phyloP scores from a whole-genome alignment of 805 yeast genomes.

The Pichia ethanolica region DNA sequence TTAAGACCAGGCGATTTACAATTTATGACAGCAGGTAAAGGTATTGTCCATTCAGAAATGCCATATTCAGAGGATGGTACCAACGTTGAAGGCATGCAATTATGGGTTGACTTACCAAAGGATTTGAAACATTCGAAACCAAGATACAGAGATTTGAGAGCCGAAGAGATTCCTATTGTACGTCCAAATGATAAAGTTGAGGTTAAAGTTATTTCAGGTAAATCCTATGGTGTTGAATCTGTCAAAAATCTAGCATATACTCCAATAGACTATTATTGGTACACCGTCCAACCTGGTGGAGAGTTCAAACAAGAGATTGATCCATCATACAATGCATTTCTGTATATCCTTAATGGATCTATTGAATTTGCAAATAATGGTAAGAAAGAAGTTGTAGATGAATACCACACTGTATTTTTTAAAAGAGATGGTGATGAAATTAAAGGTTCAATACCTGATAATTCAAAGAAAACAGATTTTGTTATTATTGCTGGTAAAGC shows the following conservation, averaged over 20 bases:
- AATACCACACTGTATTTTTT: constrained; percentile 53
- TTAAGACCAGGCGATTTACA: constrained; percentile 79
- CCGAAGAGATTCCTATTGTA: constrained; percentile 63
- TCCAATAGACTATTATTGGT: constrained; percentile 69
- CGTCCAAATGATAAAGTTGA: constrained; percentile 54
- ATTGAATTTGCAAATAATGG: constrained; percentile 36
- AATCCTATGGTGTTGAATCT: constrained; percentile 67
- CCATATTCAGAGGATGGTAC: constrained; percentile 54
- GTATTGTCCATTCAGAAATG: constrained; percentile 81
- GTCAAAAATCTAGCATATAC: constrained; percentile 72
- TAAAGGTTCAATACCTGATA: constrained; percentile 39
- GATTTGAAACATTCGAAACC: constrained; percentile 58
- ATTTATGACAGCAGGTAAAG: constrained; percentile 91
- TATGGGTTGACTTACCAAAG: constrained; percentile 82
- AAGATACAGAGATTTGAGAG: constrained; percentile 68
- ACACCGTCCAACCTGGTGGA: constrained; percentile 57
- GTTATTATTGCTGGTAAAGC: constrained; percentile 69
- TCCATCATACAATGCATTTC: constrained; percentile 54
- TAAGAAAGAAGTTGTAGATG: constrained; percentile 28
- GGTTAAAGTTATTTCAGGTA: constrained; percentile 73
- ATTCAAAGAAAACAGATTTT: constrained; percentile 45
- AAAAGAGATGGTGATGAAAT: constrained; percentile 60
- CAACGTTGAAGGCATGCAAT: constrained; percentile 58
- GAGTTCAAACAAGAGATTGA: constrained; percentile 53
- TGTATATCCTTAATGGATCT: constrained; percentile 60